A percentile compares a stretch with the other conserved stretches of the same genome.
Conservation (phyloP, 2,329 filamentous ascomycete species). For the Aspergillus viridinutans region DNA sequence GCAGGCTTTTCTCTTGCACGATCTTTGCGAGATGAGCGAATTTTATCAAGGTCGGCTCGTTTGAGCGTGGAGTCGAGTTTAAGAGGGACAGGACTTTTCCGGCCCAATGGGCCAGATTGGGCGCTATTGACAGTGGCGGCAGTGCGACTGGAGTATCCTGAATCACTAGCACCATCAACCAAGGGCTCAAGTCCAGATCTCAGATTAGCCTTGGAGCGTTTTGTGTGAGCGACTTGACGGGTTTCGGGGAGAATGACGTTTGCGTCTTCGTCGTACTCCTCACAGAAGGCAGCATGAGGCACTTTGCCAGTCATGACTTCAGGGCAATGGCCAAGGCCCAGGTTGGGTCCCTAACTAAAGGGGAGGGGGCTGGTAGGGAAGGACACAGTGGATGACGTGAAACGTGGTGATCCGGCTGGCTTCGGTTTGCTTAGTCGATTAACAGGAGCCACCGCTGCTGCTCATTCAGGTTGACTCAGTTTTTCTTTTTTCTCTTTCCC, state of each 20-base stretch:
- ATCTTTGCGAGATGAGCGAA: slow-evolving; percentile 29
- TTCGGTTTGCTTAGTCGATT: slow-evolving; percentile 15
- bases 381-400: slow-evolving; percentile 23
- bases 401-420: slow-evolving; percentile 25
- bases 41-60: slow-evolving; percentile 23
- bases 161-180: slow-evolving; percentile 54
- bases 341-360: slow-evolving; percentile 22
- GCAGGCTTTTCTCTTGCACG: slow-evolving; percentile 27
- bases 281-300: slow-evolving; percentile 42
- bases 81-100: slow-evolving; percentile 34
- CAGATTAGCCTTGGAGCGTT: slow-evolving; percentile 43
- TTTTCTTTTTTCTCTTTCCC: slow-evolving; percentile 4
- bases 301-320: slow-evolving; percentile 37
- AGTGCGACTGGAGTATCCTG: slow-evolving; percentile 59
- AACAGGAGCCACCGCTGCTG: slow-evolving; percentile 19
- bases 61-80: slow-evolving; percentile 35
- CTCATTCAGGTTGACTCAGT: slow-evolving; percentile 19
- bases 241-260: slow-evolving; percentile 44
- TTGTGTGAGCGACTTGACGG: slow-evolving; percentile 49
- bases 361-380: slow-evolving; percentile 21
- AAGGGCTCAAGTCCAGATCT: slow-evolving; percentile 31
- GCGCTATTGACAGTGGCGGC: slow-evolving; percentile 50
- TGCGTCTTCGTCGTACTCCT: slow-evolving; percentile 47
- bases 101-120: slow-evolving; percentile 48
- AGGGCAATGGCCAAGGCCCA: slow-evolving; percentile 24